These are phyloP conservation scores for Mrakia hoshinonis DNA, from an alignment of 768 basidiomycete genomes.

Conservation along the genomic window DNA sequence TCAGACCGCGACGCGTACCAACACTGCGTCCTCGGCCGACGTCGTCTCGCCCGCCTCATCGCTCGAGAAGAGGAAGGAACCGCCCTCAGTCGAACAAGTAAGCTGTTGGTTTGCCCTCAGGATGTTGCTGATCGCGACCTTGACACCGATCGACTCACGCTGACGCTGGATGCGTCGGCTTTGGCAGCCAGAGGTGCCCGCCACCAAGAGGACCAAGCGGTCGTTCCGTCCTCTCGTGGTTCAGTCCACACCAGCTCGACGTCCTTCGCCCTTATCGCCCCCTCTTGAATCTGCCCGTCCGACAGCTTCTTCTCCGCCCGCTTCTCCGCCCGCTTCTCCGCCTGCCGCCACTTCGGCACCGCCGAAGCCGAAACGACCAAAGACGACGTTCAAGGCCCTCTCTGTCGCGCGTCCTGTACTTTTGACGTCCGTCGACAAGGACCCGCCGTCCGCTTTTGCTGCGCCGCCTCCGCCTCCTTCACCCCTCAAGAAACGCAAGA, in stretches of 20 bases:
- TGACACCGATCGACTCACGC: no score
- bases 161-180: no score
- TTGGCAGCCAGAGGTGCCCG: no score
- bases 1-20: no score
- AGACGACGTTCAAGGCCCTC: conserved; percentile 3
- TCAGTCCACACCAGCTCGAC: not conserved
- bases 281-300: not conserved
- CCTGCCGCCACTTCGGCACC: not conserved
- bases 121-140: no score
- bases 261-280: not conserved
- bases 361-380: not conserved
- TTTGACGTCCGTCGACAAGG: not conserved
- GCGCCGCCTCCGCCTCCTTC: not conserved
- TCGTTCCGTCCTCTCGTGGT: not conserved
- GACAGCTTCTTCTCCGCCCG: not conserved
- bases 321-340: not conserved
- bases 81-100: no score
- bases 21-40: no score
- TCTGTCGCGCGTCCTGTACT: not conserved
- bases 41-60: no score
- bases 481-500: not conserved
- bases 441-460: not conserved
- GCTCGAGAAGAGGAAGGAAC: no score
- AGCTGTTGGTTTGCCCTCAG: no score
- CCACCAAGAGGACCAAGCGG: not conserved